These are phyloP conservation scores for Plasmodium knowlesi DNA, from an alignment of 169 alveolate species.

Conservation along the genomic window DNA sequence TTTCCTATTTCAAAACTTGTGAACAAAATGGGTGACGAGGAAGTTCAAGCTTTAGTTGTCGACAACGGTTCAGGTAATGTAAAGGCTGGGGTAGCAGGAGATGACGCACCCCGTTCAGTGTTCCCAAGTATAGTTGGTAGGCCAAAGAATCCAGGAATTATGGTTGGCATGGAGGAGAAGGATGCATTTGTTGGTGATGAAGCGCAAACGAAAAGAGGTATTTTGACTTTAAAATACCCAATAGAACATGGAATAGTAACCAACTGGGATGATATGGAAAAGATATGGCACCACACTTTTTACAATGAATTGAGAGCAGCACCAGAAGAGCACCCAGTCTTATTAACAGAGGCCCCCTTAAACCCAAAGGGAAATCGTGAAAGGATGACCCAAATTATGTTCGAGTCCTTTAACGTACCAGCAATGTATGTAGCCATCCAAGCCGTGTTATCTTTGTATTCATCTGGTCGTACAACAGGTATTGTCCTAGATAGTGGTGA, in stretches of 20 bases:
- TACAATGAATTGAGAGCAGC: constrained; percentile 97
- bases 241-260: constrained; percentile 99
- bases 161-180: constrained; percentile 98
- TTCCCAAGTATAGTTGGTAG: constrained; percentile 99
- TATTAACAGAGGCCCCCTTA: constrained; percentile 98
- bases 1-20: background rate
- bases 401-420: constrained; percentile 98
- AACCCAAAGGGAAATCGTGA: constrained; percentile 98
- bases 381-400: constrained; percentile 97
- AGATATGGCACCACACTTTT: constrained; percentile 98
- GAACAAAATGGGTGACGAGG: constrained; percentile 72
- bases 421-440: constrained; percentile 97
- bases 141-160: constrained; percentile 95
- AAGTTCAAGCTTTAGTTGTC: constrained; percentile 94
- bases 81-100: constrained; percentile 99
- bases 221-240: constrained; percentile 96
- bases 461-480: constrained; percentile 99
- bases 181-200: constrained; percentile 98
- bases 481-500: constrained; percentile 99
- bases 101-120: constrained; percentile 98
- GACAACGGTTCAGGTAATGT: constrained; percentile 99
- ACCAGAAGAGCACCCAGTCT: constrained; percentile 97
- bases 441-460: constrained; percentile 98
- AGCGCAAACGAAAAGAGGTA: constrained; percentile 99
- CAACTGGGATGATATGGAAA: constrained; percentile 99